Conservation (phyloP, 495 filamentous ascomycete species). For the Aspergillus asperescens region DNA sequence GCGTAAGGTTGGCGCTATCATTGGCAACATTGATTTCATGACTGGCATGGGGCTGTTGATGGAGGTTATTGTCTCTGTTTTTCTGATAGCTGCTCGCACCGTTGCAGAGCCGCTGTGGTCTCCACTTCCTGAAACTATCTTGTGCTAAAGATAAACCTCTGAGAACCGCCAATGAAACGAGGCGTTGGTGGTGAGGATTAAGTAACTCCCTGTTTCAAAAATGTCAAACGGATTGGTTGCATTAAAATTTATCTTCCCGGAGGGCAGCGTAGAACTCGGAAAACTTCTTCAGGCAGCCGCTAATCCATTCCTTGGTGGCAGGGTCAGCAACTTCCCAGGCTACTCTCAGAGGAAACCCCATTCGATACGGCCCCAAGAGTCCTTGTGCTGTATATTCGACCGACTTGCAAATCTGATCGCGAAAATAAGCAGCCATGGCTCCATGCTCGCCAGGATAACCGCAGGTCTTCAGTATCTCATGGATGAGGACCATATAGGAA, state of each 20-base stretch:
- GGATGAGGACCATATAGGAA: constrained; percentile 32
- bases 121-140: too few relatives aligned
- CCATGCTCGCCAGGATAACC: constrained; percentile 26
- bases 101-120: too few relatives aligned
- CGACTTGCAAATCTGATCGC: constrained; percentile 33
- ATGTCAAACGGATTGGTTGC: background rate
- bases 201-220: background rate
- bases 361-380: constrained; percentile 29
- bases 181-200: too few relatives aligned
- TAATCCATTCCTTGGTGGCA: constrained; percentile 26
- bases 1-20: too few relatives aligned
- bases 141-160: too few relatives aligned
- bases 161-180: too few relatives aligned
- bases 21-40: too few relatives aligned
- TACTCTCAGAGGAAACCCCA: constrained; percentile 30
- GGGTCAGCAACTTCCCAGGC: constrained; percentile 30
- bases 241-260: constrained; percentile 21
- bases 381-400: constrained; percentile 30
- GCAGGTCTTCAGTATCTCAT: constrained; percentile 25
- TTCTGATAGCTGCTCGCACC: too few relatives aligned
- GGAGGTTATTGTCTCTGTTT: too few relatives aligned
- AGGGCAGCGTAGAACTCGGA: constrained; percentile 27
- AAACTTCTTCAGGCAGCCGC: constrained; percentile 21
- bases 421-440: constrained; percentile 25
- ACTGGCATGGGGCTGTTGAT: too few relatives aligned